Evolutionary conservation across 768 basidiomycete species (phyloP).

Genomic region (Podaxis sp.): DNA sequence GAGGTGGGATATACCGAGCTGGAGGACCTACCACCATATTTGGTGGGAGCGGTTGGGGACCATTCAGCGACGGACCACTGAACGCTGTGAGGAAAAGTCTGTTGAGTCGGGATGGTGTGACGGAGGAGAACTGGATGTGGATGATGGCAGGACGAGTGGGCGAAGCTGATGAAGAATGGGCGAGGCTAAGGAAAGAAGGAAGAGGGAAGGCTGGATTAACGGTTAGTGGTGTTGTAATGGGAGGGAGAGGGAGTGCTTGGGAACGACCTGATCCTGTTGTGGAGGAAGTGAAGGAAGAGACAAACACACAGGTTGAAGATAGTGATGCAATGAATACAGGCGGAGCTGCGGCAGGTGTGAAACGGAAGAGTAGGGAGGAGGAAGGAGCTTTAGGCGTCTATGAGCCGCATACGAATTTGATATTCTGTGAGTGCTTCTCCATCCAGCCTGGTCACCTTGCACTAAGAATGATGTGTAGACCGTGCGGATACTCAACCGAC

Average conservation of each 20-base stretch:
- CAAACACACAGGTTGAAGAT: slow-evolving; percentile 24
- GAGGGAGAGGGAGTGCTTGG: slow-evolving; percentile 19
- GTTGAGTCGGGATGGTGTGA: slow-evolving; percentile 77
- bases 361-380: slow-evolving; percentile 30
- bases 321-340: slow-evolving; percentile 23
- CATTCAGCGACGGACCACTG: slow-evolving; percentile 85
- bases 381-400: slow-evolving; percentile 67
- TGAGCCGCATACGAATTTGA: slow-evolving; percentile 76
- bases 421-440: slow-evolving; percentile 57
- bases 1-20: slow-evolving; percentile 75
- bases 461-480: slow-evolving; percentile 42
- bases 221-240: slow-evolving; percentile 34
- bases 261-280: slow-evolving; percentile 20
- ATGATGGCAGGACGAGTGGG: slow-evolving; percentile 67
- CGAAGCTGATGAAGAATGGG: slow-evolving; percentile 67
- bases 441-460: slow-evolving; percentile 1
- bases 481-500: slow-evolving; percentile 79
- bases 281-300: slow-evolving; percentile 22
- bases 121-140: slow-evolving; percentile 91
- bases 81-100: slow-evolving; percentile 82
- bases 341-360: slow-evolving; percentile 25
- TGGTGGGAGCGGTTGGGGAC: slow-evolving; percentile 79
- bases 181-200: slow-evolving; percentile 53
- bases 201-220: slow-evolving; percentile 50
- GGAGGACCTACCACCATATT: slow-evolving; percentile 95